Conservation (phyloP, 768 basidiomycete species). For the Rhizopogon roseolus region DNA sequence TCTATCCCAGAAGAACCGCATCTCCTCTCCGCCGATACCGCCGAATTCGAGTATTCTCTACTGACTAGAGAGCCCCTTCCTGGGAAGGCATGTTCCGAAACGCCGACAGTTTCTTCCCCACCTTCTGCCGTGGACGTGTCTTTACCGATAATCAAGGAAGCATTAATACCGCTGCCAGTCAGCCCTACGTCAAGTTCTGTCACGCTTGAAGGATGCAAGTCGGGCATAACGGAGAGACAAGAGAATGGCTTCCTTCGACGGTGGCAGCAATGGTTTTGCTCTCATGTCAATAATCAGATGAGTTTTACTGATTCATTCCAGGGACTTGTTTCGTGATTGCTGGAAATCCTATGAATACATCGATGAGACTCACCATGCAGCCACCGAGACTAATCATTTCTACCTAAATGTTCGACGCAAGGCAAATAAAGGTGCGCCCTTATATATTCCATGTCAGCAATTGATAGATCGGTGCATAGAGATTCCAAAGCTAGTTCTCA, state of each 20-base stretch:
- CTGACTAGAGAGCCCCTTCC: neutral
- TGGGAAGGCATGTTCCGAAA: neutral
- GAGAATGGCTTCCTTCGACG: conserved; percentile 3
- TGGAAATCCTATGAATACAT: neutral
- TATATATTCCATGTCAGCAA: neutral
- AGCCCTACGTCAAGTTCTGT: neutral
- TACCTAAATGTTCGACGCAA: neutral
- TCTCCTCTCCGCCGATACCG: neutral
- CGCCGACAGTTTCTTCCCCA: neutral
- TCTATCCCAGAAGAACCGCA: neutral
- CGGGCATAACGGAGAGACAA: neutral
- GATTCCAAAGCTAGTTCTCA: neutral
- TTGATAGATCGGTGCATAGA: neutral
- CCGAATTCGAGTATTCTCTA: neutral
- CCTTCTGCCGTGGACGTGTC: neutral
- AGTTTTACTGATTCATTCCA: conserved; percentile 1
- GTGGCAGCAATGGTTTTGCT: conserved; percentile 2
- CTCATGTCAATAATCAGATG: neutral
- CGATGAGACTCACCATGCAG: neutral
- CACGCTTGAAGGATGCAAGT: neutral
- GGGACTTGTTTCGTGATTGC: neutral
- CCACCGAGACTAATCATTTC: neutral
- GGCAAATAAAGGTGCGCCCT: neutral
- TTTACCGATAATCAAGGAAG: neutral
- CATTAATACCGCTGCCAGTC: neutral